phyloP scores from a whole-genome alignment of 352 stramenopile species.

The Phytophthora tubulina region DNA sequence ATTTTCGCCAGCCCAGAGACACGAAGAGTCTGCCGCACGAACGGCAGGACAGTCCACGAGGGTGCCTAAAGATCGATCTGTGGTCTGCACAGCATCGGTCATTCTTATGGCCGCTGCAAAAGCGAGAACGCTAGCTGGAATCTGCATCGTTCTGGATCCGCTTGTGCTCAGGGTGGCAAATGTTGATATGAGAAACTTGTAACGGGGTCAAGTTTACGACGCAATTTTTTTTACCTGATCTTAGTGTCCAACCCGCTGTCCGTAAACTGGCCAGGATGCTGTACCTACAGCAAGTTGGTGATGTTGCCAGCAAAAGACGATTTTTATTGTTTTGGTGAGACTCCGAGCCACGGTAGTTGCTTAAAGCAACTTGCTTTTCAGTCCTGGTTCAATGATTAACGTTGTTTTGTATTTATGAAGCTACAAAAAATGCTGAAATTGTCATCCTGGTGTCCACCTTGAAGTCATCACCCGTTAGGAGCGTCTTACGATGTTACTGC shows the following conservation, averaged over 20 bases:
- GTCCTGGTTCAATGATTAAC: not conserved
- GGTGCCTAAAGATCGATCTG: conserved; percentile 55
- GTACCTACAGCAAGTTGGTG: not conserved
- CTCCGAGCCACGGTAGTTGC: not conserved
- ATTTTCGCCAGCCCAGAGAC: conserved; percentile 66
- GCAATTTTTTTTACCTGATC: not conserved
- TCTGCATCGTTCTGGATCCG: conserved; percentile 11
- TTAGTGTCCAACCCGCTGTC: not conserved
- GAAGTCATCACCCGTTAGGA: no score
- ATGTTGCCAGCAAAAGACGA: no score
- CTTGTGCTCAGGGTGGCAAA: conserved; percentile 1
- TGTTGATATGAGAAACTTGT: conserved; percentile 7
- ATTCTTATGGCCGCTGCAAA: conserved; percentile 6
- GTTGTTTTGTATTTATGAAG: conserved; percentile 3
- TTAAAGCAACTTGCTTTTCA: not conserved
- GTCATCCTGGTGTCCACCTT: no score
- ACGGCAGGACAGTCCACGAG: conserved; percentile 55
- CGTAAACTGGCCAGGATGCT: conserved; percentile 1
- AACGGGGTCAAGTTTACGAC: not conserved
- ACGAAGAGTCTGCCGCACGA: conserved; percentile 40
- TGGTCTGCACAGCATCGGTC: conserved; percentile 14
- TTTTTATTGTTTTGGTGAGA: not conserved
- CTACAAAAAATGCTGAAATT: conserved; percentile 1
- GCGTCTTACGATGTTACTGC: conserved; percentile 17
- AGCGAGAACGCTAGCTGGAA: conserved; percentile 20